These are phyloP conservation scores for Alternaria infectoria DNA, from an alignment of 2,329 filamentous ascomycete species.

Conservation along the genomic window DNA sequence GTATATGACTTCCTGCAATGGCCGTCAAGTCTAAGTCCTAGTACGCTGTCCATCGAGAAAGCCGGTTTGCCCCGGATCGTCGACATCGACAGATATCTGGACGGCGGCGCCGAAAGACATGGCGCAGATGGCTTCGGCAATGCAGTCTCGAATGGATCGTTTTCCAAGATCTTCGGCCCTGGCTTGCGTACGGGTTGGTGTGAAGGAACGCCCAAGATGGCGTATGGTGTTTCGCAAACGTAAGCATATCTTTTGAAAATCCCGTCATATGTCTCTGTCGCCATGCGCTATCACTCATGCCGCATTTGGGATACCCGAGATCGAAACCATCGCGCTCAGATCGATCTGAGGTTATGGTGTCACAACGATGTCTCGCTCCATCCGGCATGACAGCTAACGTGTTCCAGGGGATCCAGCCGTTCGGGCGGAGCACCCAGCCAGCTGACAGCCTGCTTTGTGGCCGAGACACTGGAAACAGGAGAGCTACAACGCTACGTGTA, in stretches of 20 bases:
- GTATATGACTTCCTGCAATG: conserved; percentile 94
- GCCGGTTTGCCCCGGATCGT: conserved; percentile 72
- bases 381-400: conserved; percentile 26
- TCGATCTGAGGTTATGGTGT: conserved; percentile 2
- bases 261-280: not conserved
- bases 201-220: conserved; percentile 70
- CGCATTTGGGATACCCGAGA: not conserved
- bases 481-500: conserved; percentile 61
- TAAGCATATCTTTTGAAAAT: conserved; percentile 45
- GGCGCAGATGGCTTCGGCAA: conserved; percentile 74
- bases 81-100: conserved; percentile 75
- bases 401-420: conserved; percentile 59
- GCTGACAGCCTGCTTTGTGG: conserved; percentile 63
- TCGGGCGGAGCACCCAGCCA: conserved; percentile 68
- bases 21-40: conserved; percentile 54
- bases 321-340: not conserved
- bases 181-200: conserved; percentile 89
- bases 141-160: conserved; percentile 83
- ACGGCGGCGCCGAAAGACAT: conserved; percentile 58
- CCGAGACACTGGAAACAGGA: conserved; percentile 60
- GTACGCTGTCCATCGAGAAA: conserved; percentile 41
- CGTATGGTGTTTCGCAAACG: conserved; percentile 65
- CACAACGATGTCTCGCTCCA: conserved; percentile 7
- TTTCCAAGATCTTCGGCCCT: conserved; percentile 85
- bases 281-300: not conserved